Evolutionary conservation across 495 filamentous ascomycete genomes (phyloP), one percentile per base, ranked within the genome.

Genomic region (Hypomontagnella submonticulosa): DNA sequence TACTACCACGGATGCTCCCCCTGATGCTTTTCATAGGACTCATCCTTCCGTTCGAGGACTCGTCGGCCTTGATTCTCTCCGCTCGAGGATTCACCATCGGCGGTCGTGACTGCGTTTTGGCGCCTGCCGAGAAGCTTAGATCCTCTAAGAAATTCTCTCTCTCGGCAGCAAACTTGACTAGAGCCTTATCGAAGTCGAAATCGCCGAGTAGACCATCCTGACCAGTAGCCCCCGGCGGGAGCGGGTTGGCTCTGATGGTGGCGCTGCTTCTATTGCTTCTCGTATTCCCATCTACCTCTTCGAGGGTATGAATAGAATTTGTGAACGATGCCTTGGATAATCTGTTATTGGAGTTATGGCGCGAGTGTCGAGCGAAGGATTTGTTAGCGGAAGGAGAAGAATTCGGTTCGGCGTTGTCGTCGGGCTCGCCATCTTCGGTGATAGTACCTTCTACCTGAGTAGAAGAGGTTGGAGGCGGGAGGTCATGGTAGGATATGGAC

Each of bases 71-170:
- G 57, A 97, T 89, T 71, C 89, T 90, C 76, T 95, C 90, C 10
- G 93, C 86, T 59, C 90, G 88, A 43, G 91, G 86, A 54, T 90
- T 86, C 15, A 89, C 87, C 78, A 90, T 87, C 42, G 89, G 88
- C 20, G 83, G 83, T 23, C 87, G 85, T 16, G 86, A 84, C 70
- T 89, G 87, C 20, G 87, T 80, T 16, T 92, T 88, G 7, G 90
- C 91, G 42, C 94, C 95, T 16, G 94, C 92, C 68, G 86, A 93
- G 74, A 97, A 89, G 71, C 89, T 92, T 62, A 97, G 82, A 75
- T 99, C 95, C 53, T 96, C 92, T 68, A 99, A 73, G 73, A 99
- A 98, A 61, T 89, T 89, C 66, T 99, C 95, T 65, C 95, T 83
- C 77, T 97, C 95, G 46, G 90, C 90, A 38, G 95, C 92, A 77